Base-by-base conservation (phyloP, 352 stramenopile species). In the Nothophytophthora sp. region DNA sequence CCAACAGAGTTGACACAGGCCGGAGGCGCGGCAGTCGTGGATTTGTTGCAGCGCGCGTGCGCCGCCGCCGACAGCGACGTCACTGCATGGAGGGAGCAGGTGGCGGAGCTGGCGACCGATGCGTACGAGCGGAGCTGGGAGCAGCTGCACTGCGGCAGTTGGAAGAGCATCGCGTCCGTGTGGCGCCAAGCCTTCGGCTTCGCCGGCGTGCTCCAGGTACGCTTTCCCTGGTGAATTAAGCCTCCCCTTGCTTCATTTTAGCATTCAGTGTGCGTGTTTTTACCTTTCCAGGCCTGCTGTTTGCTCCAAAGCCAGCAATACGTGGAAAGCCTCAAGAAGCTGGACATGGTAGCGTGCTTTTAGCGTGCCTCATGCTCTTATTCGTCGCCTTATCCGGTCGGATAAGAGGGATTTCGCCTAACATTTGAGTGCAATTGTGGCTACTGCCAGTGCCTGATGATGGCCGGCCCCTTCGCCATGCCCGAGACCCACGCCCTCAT, bases 381-480 rank as follows among this genome's bases (percentile, higher is more conserved):
- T n/a, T n/a, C n/a, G n/a, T n/a, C n/a, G n/a, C n/a, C n/a, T n/a
- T n/a, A n/a, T n/a, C n/a, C n/a, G n/a, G n/a, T n/a, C n/a, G n/a
- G n/a, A n/a, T n/a, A n/a, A n/a, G n/a, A n/a, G n/a, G n/a, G n/a
- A n/a, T n/a, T n/a, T n/a, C n/a, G n/a, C n/a, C n/a, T n/a, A n/a
- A n/a, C n/a, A n/a, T n/a, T n/a, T n/a, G n/a, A n/a, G n/a, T n/a
- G n/a, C n/a, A n/a, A n/a, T n/a, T n/a, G n/a, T n/a, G n/a, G n/a
- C n/a, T n/a, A n/a, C n/a, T n/a, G n/a, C n/a, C 24, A 82, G 70
- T 81, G 74, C 35, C 45, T 92, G 10, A 88, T 92, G 73, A 90
- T 92, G 82, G 73, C 77, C 15, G 82, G 82, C 2, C 80, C 82
- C 8, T 50, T 78, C 18, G 73, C 75, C 5, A 43, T 66, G 23